phyloP scores from a whole-genome alignment of 2,329 filamentous ascomycete species.

The Fusarium pilosicola region DNA sequence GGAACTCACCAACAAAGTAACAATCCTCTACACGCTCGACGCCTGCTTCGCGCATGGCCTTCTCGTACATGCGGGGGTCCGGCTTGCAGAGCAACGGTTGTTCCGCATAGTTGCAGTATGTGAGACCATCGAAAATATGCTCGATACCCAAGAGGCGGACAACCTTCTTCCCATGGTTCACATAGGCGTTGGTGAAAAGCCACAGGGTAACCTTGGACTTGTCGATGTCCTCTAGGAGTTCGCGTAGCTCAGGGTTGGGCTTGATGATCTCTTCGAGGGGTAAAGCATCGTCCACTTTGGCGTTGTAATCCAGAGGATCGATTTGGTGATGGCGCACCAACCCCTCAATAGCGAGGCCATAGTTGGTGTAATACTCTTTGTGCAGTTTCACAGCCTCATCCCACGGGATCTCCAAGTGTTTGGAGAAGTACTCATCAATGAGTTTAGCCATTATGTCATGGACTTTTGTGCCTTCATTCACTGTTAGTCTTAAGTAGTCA shows the following conservation, averaged over 20 bases:
- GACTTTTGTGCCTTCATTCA: conserved; percentile 73
- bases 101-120: conserved; percentile 87
- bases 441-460: conserved; percentile 88
- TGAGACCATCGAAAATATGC: conserved; percentile 93
- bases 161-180: conserved; percentile 86
- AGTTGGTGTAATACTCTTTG: conserved; percentile 92
- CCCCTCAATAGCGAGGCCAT: conserved; percentile 96
- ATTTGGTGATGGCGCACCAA: conserved; percentile 94
- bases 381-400: conserved; percentile 89
- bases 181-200: conserved; percentile 96
- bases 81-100: conserved; percentile 88
- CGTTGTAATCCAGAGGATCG: conserved; percentile 93
- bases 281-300: conserved; percentile 92
- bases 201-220: conserved; percentile 84
- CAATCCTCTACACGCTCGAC: conserved; percentile 75
- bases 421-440: conserved; percentile 73
- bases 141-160: conserved; percentile 83
- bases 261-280: conserved; percentile 87
- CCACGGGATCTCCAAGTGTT: conserved; percentile 77
- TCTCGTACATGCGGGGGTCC: conserved; percentile 81
- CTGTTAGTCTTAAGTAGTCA: conserved; percentile 11
- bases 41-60: conserved; percentile 87
- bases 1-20: conserved; percentile 86
- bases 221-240: conserved; percentile 85
- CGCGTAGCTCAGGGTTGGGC: conserved; percentile 78